Evolutionary conservation across 2,329 filamentous ascomycete species (phyloP), one percentile per base, ranked within the genome.

Genomic region (Tricladium varicosporioides): DNA sequence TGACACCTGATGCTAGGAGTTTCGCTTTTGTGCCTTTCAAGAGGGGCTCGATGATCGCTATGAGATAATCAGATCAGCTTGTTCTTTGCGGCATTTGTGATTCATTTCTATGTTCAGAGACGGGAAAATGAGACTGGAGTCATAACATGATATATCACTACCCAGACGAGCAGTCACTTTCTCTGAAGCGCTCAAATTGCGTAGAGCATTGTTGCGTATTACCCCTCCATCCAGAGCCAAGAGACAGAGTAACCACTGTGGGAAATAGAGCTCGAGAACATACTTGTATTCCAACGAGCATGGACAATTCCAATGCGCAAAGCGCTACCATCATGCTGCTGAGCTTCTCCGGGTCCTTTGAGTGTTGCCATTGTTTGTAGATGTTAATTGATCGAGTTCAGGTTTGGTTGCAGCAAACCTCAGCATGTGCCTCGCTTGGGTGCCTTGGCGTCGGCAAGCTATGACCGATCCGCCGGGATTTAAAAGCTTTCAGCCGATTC

Each of bases 291-390:
- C 94, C 94, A 99, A 69, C 94, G 87, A 58, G 93, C 93, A 77
- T 97, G 94, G 58, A 99, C 84, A 71, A 99, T 97, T 71, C 89
- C 93, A 71, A 99, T 87, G 71, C 94, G 91, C 63, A 99, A 84
- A 69, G 78, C 80, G 68, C 84, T 84, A 73, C 89, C 88, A 71
- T 87, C 79, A 73, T 84, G 80, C 66, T 80, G 76, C 71, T 85
- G 79, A 32, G 80, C 76, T 68, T 80, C 78, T 62, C 84, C 85
- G 32, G 83, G 83, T 53, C 85, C 85, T 77, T 88, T 88, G 64
- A 70, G 61, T 51, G 67, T 63, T 58, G 66, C 54, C 67, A 69
- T 69, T 54, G 10, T 56, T 32, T 45, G 10, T 32, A 31, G n/a
- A 13, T 40, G 36, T 13, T 40, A 40, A 13, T 40, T 40, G 36